A percentile compares a stretch with the other conserved stretches of the same genome.
These are phyloP conservation scores for Thymus quinquecostatus DNA, from an alignment of 257 asterid species.

Conservation along the genomic window DNA sequence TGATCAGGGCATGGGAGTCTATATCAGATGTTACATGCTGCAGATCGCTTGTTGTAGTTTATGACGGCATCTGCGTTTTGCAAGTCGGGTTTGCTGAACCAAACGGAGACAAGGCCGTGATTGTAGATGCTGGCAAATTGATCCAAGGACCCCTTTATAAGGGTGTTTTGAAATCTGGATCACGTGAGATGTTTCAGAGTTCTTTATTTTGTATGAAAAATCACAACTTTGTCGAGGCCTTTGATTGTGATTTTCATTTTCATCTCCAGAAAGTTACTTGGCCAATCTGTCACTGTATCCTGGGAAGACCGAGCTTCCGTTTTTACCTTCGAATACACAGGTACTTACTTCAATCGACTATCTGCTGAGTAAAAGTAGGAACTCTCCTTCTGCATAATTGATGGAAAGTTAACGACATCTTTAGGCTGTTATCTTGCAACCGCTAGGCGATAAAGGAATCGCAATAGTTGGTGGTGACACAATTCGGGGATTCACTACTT, in stretches of 20 bases:
- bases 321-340: constrained; percentile 92
- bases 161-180: constrained; percentile 66
- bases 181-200: constrained; percentile 61
- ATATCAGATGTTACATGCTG: constrained; percentile 84
- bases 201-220: constrained; percentile 28
- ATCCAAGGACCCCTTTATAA: constrained; percentile 75
- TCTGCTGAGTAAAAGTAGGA: constrained; percentile 16
- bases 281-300: constrained; percentile 97
- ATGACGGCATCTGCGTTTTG: constrained; percentile 71
- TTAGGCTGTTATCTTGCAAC: constrained; percentile 96
- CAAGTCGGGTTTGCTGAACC: constrained; percentile 79
- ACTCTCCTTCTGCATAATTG: constrained; percentile 21
- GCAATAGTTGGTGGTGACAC: constrained; percentile 89
- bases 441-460: constrained; percentile 81
- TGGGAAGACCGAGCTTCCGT: constrained; percentile 88
- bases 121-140: constrained; percentile 61
- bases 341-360: constrained; percentile 34
- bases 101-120: constrained; percentile 47
- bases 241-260: constrained; percentile 25
- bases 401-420: constrained; percentile 13
- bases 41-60: constrained; percentile 74
- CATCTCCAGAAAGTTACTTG: constrained; percentile 80
- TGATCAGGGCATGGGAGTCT: constrained; percentile 91
- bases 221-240: constrained; percentile 10
- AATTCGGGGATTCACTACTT: constrained; percentile 82